Percentiles rank a stretch among this genome's conserved stretches.
Evolutionary conservation across 2,329 filamentous ascomycete genomes (phyloP).

Genomic region (Aspergillus texensis): DNA sequence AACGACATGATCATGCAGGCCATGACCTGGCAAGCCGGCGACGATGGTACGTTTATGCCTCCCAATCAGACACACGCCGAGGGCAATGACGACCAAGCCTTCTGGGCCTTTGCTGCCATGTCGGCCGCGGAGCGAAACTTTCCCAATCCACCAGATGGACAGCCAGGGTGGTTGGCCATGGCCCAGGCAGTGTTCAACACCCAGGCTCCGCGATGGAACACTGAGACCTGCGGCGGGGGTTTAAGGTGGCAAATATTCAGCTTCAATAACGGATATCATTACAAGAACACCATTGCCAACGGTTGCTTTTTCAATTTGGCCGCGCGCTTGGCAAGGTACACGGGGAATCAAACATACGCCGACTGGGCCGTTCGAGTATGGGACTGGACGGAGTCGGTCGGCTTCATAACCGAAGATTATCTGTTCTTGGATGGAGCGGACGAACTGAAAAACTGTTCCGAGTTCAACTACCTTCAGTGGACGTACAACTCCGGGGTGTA

Average conservation of each 20-base stretch:
- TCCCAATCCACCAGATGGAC: conserved; percentile 48
- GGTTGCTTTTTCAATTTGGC: conserved; percentile 38
- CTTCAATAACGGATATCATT: conserved; percentile 37
- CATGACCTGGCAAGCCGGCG: conserved; percentile 42
- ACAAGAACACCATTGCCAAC: conserved; percentile 40
- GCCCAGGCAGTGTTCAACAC: conserved; percentile 80
- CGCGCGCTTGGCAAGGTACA: conserved; percentile 33
- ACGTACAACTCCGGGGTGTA: conserved; percentile 60
- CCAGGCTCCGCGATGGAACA: conserved; percentile 72
- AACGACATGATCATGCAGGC: conserved; percentile 41
- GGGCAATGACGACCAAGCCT: conserved; percentile 61
- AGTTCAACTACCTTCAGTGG: conserved; percentile 58
- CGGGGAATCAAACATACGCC: conserved; percentile 33
- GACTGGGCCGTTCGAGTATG: conserved; percentile 71
- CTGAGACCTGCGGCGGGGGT: conserved; percentile 68
- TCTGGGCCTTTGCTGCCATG: conserved; percentile 61
- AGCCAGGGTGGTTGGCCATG: conserved; percentile 76
- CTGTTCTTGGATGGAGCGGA: conserved; percentile 60
- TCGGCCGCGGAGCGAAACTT: conserved; percentile 55
- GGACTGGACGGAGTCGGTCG: conserved; percentile 57
- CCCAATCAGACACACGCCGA: conserved; percentile 45
- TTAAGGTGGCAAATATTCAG: conserved; percentile 50
- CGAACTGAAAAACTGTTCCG: conserved; percentile 53
- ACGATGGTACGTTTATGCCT: conserved; percentile 44
- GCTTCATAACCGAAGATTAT: conserved; percentile 54